phyloP scores from a whole-genome alignment of 129 eudicot species.

The Deinandra increscens region DNA sequence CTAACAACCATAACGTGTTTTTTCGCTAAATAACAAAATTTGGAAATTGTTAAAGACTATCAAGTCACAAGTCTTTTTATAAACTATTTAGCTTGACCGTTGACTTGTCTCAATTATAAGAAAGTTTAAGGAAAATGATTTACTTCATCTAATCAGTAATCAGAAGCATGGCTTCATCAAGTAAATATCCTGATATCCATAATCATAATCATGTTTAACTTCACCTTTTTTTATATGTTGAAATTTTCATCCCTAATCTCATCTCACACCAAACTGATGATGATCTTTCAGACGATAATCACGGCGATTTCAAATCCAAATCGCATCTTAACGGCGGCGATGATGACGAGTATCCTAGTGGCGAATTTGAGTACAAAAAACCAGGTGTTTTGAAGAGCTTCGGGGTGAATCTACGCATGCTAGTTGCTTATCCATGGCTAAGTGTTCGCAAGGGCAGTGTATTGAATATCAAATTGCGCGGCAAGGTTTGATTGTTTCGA shows the following conservation, averaged over 20 bases:
- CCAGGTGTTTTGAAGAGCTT: conserved; percentile 58
- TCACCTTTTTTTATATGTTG: neutral
- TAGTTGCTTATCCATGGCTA: conserved; percentile 72
- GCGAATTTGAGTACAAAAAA: conserved; percentile 58
- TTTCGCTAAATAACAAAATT: no score
- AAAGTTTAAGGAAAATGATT: neutral
- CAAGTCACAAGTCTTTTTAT: neutral
- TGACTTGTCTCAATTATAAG: neutral
- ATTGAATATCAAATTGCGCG: conserved; percentile 71
- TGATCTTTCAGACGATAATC: conserved; percentile 14
- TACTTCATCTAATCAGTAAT: neutral
- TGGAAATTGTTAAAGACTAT: no score
- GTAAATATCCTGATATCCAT: no score
- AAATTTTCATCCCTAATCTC: neutral
- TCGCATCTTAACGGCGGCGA: conserved; percentile 18
- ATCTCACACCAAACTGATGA: conserved; percentile 10
- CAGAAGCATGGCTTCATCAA: conserved; percentile 15
- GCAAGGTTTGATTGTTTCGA: conserved; percentile 51
- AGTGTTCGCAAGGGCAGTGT: conserved; percentile 77
- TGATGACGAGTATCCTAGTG: conserved; percentile 55
- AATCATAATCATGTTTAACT: neutral
- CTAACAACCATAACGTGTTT: no score
- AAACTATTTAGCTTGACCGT: neutral
- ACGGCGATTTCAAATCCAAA: conserved; percentile 13
- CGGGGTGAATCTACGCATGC: conserved; percentile 57